A percentile compares a stretch with the other conserved stretches of the same genome.
Evolutionary conservation across 2,329 filamentous ascomycete genomes (phyloP).

Genomic region (Pseudocercospora cruenta): DNA sequence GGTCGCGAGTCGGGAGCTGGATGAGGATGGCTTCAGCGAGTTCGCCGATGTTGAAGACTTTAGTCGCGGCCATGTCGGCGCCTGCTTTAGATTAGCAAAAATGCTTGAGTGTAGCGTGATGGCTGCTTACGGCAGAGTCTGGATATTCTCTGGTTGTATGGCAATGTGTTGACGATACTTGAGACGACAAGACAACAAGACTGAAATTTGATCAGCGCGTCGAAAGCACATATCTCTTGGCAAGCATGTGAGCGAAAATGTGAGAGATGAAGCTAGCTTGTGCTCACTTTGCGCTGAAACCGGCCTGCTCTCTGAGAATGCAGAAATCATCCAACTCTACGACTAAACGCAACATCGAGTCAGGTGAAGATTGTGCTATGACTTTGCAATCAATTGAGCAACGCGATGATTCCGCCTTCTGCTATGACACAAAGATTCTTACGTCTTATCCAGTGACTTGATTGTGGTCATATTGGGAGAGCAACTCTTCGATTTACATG

Average conservation of each 20-base stretch:
- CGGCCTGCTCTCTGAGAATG: not conserved
- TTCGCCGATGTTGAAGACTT: constrained; percentile 10
- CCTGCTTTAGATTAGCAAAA: not conserved
- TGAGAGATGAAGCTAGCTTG: not conserved
- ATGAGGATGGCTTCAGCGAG: constrained; percentile 7
- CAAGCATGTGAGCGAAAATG: not conserved
- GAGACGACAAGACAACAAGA: not conserved
- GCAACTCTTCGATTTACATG: no score
- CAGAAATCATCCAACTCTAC: no score
- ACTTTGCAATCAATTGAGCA: no score
- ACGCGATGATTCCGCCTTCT: no score
- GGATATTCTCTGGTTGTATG: not conserved
- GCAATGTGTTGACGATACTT: not conserved
- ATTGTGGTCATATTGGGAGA: no score
- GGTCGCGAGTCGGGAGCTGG: not conserved
- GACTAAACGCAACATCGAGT: not conserved
- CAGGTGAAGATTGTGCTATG: not conserved
- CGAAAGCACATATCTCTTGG: not conserved
- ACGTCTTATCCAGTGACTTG: not conserved
- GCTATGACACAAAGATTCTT: not conserved
- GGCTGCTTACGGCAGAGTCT: not conserved
- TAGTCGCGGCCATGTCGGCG: not conserved
- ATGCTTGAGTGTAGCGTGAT: not conserved
- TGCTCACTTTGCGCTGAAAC: not conserved
- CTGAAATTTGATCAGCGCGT: not conserved